Evolutionary conservation across 2,329 filamentous ascomycete genomes (phyloP), one percentile per base, ranked within the genome.

Genomic region (Parascedosporium putredinis): DNA sequence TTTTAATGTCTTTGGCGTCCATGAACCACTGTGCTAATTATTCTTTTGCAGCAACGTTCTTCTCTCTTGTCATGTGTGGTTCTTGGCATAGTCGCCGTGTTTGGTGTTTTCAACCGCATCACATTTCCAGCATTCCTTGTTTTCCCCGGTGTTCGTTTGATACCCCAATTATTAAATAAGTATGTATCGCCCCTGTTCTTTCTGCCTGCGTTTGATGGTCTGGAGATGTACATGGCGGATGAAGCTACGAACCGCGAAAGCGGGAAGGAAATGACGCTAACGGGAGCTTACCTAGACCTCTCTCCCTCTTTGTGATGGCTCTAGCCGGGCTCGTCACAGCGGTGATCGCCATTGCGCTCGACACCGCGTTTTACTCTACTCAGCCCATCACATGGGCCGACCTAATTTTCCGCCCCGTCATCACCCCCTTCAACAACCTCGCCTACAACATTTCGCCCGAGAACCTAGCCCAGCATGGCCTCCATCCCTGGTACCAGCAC

Each of bases 81-180:
- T 38, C 78, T 98, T 36, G 88, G 88, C 25, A 81, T 90, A 53
- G 79, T 96, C 50, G 75, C 79, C 48, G 84, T 95, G 12, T 86
- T 93, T 60, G 93, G 93, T 46, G 71, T 91, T 52, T 98, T 98
- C 68, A 98, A 97, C 67, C 82, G 93, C 56, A 96, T 97, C 60
- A 98, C 93, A 8, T 97, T 97, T 65, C 91, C 91, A 43, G 91
- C 90, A 12, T 98, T 95, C 64, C 69, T 98, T 54, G 65, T 95
- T 52, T 80, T 96, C 62, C 91, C 93, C 49, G 84, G 84, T 31
- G 70, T 95, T 62, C 83, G 83, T 61, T 74, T 98, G 61, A 72
- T 97, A 64, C 88, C 88, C 56, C 86, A 95, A 70, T 93, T 95
- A 62, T 69, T 79, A 64, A 81, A 82, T 64, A 91, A 84, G 86